Evolutionary conservation across 2,329 filamentous ascomycete genomes (phyloP), one percentile per base, ranked within the genome.

Genomic region (Penicillium sp.): DNA sequence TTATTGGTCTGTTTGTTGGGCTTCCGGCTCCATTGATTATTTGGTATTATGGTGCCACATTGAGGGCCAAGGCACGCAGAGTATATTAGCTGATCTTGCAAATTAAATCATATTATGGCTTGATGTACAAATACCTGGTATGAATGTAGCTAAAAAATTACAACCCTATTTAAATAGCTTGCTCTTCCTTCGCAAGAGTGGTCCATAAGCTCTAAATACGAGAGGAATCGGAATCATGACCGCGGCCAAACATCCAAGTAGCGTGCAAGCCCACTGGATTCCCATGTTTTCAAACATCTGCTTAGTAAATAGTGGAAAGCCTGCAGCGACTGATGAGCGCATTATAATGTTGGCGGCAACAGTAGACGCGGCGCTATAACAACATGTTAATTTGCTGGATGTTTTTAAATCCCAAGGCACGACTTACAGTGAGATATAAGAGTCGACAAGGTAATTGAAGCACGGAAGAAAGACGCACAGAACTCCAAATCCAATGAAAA

Each of bases 1-100:
- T 66, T n/a, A 50, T 60, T 39, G 59, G 57, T 1, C 6, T 64
- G 7, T 29, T 50, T 8, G 8, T 77, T 71, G 69, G 71, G n/a
- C 54, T 71, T 21, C 78, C 80, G 1, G 74, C 75, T 6, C 79
- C 80, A 2, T 66, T 79, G 27, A 55, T 81, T 51, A 60, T 83
- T 25, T 82, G 78, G 78, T 68, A 69, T 25, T 82, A 75, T 59
- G 81, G 80, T 2, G 72, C 73, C 45, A 69, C 50, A 44, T 58
- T 80, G 60, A 73, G 78, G 50, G 53, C 52, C 1, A 49, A 35
- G 21, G 49, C 55, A 14, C 21, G 35, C 8, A 37, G 21, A 23
- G 13, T 50, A 16, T 21, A 33, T 27, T 50, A 50, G 11, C 6
- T 14, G 5, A 23, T 23, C 14, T 33, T 33, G n/a, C 6, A 13